Percentiles rank a stretch among this genome's conserved stretches.
These are phyloP conservation scores for Colletotrichum gigasporum DNA, from an alignment of 2,329 filamentous ascomycete genomes.

Conservation along the genomic window DNA sequence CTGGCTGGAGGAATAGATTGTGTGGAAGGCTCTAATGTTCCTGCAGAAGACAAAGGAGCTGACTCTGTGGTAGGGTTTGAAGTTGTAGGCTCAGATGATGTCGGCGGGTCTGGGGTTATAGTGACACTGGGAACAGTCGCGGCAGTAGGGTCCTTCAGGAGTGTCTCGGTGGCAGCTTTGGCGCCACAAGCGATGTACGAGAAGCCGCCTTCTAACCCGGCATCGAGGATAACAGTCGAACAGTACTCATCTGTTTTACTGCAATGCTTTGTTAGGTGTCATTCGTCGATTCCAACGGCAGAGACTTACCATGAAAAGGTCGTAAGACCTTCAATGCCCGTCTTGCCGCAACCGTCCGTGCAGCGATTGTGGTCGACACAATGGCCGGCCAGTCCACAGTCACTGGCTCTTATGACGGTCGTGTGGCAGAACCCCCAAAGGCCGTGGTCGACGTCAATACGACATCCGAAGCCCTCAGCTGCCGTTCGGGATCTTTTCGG, in stretches of 20 bases:
- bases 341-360: slow-evolving; percentile 43
- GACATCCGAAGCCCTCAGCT: slow-evolving; percentile 45
- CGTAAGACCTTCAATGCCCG: slow-evolving; percentile 34
- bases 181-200: slow-evolving; percentile 46
- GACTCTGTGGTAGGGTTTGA: neutral
- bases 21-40: no score
- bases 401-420: slow-evolving; percentile 43
- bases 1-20: no score
- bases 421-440: slow-evolving; percentile 52
- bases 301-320: slow-evolving; percentile 48
- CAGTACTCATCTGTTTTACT: slow-evolving; percentile 38
- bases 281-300: neutral
- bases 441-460: slow-evolving; percentile 43
- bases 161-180: slow-evolving; percentile 36
- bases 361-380: slow-evolving; percentile 46
- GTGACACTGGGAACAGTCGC: neutral
- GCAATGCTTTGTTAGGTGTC: neutral
- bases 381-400: slow-evolving; percentile 48
- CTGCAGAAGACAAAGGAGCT: no score
- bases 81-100: no score
- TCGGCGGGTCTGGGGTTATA: no score
- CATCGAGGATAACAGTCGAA: slow-evolving; percentile 44
- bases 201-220: slow-evolving; percentile 43
- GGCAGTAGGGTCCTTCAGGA: neutral
- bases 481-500: slow-evolving; percentile 40